These are phyloP conservation scores for Alternaria infectoria DNA, from an alignment of 2,329 filamentous ascomycete genomes.

Conservation along the genomic window DNA sequence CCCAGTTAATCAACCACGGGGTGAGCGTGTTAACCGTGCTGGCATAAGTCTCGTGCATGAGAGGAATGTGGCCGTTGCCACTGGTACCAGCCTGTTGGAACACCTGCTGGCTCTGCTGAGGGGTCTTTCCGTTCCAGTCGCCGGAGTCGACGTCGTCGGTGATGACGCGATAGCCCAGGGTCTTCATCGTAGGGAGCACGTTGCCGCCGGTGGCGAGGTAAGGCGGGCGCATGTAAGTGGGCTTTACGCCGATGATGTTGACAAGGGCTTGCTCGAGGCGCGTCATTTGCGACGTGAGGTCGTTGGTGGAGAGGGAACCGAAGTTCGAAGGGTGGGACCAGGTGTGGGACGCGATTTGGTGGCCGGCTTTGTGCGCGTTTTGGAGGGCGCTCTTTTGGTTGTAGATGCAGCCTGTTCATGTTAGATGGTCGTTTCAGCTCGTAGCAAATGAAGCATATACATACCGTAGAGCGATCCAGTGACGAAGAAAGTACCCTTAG, in stretches of 20 bases:
- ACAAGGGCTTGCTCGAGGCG: conserved; percentile 42
- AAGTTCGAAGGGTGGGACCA: conserved; percentile 45
- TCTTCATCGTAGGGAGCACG: conserved; percentile 42
- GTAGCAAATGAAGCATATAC: neutral
- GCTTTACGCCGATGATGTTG: conserved; percentile 47
- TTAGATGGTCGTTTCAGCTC: neutral
- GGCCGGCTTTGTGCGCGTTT: conserved; percentile 41
- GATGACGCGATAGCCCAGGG: conserved; percentile 45
- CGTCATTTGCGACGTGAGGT: conserved; percentile 42
- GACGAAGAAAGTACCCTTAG: conserved; percentile 47
- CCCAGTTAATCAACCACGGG: conserved; percentile 48
- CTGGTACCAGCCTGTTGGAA: conserved; percentile 41
- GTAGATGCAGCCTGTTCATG: conserved; percentile 37
- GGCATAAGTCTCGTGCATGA: conserved; percentile 47
- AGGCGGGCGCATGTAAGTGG: conserved; percentile 48
- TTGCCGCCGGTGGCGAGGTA: conserved; percentile 43
- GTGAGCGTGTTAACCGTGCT: conserved; percentile 43
- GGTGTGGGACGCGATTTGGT: conserved; percentile 47
- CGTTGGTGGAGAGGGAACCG: conserved; percentile 35
- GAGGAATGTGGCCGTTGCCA: conserved; percentile 45
- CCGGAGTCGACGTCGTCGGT: conserved; percentile 42
- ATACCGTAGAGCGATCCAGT: conserved; percentile 38
- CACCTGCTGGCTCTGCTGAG: conserved; percentile 40
- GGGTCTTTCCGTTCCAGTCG: conserved; percentile 45
- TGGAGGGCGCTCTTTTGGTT: conserved; percentile 39